Percentiles rank a stretch among this genome's conserved stretches.
Evolutionary conservation across 331 rosid species (phyloP).

Genomic region (Rosa hybrid): DNA sequence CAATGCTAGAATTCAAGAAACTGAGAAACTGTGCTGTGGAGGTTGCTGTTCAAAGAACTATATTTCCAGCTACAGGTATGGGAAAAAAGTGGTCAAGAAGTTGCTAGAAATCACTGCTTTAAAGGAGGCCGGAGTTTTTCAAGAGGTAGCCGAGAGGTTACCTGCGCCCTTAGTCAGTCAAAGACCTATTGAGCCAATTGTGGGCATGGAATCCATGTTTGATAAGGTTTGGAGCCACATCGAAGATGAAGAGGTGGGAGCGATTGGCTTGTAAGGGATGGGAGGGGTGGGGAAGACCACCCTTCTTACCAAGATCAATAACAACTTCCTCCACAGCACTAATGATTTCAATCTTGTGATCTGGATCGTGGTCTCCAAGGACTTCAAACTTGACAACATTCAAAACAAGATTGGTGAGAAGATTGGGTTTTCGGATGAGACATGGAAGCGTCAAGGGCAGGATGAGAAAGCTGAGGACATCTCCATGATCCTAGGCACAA

Average conservation of each 20-base stretch:
- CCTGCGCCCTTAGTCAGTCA: background rate
- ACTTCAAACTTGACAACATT: background rate
- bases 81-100: background rate
- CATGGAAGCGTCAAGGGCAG: background rate
- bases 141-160: conserved; percentile 6
- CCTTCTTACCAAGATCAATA: conserved; percentile 17
- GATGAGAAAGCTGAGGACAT: conserved; percentile 2
- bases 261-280: conserved; percentile 2
- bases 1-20: background rate
- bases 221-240: background rate
- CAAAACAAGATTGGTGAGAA: conserved; percentile 15
- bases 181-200: conserved; percentile 2
- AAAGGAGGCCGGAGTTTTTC: background rate
- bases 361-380: conserved; percentile 22
- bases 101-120: background rate
- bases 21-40: background rate
- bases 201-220: background rate
- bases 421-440: background rate
- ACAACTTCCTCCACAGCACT: background rate
- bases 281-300: conserved; percentile 14
- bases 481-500: background rate
- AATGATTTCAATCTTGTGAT: conserved; percentile 2
- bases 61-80: conserved; percentile 7
- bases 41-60: background rate
- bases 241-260: background rate